Conservation (phyloP, 1,284 basidiomycete species). For the Ceratobasidium sp. region DNA sequence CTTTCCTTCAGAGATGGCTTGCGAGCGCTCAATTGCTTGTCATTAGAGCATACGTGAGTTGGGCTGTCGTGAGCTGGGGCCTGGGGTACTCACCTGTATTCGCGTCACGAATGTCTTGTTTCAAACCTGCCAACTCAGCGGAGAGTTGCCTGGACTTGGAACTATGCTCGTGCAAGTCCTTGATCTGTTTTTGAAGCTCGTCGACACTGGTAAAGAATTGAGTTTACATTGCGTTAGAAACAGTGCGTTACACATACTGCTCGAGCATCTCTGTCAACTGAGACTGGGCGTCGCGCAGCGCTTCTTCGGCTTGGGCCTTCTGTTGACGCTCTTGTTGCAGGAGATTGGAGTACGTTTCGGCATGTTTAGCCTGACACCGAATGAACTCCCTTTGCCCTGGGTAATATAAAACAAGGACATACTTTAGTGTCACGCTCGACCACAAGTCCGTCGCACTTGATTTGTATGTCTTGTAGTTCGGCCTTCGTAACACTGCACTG, state of each 20-base stretch:
- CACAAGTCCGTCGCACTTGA: background rate
- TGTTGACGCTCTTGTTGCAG: background rate
- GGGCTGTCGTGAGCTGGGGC: background rate
- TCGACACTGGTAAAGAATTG: background rate
- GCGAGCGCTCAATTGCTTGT: background rate
- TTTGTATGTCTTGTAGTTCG: background rate
- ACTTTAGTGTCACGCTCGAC: slow-evolving; percentile 11
- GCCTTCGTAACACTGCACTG: background rate
- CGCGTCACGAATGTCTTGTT: background rate
- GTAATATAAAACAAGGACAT: background rate
- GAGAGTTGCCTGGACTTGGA: background rate
- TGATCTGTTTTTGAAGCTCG: background rate
- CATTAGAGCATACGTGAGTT: background rate
- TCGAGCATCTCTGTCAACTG: background rate
- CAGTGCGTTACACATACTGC: background rate
- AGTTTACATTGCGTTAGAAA: background rate
- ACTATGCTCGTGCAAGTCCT: background rate
- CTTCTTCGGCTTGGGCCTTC: background rate
- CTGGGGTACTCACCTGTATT: background rate
- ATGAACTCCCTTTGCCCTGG: no score
- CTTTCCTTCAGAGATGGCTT: background rate
- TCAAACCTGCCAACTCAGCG: background rate
- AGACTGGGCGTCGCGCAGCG: background rate
- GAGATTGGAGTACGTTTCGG: background rate
- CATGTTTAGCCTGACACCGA: background rate